Percentiles rank a stretch among this genome's conserved stretches.
Evolutionary conservation across 768 basidiomycete species (phyloP).

Genomic region (Kwoniella europaea): DNA sequence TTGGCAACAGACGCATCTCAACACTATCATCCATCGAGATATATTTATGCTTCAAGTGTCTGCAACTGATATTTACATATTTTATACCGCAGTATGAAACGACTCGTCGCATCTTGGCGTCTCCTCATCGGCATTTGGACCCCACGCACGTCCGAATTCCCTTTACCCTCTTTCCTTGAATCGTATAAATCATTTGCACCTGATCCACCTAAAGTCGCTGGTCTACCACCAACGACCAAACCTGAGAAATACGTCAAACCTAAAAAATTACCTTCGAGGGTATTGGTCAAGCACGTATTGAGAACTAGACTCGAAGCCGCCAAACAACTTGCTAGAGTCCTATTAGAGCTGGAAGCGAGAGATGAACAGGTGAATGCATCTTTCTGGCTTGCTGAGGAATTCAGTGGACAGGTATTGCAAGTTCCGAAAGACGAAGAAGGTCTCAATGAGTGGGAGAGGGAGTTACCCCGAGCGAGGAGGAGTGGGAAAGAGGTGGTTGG

Average conservation of each 20-base stretch:
- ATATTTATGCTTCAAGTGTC: not conserved
- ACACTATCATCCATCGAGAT: too few species aligned
- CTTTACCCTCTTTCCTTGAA: constrained; percentile 66
- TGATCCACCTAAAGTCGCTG: constrained; percentile 46
- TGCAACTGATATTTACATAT: not conserved
- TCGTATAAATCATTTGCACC: constrained; percentile 37
- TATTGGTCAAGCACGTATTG: constrained; percentile 85
- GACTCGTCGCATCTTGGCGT: constrained; percentile 90
- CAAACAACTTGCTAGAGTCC: constrained; percentile 72
- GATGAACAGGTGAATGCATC: constrained; percentile 59
- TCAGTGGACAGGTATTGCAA: constrained; percentile 44
- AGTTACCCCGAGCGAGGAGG: constrained; percentile 59
- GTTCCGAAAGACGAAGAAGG: constrained; percentile 55
- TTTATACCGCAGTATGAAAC: constrained; percentile 69
- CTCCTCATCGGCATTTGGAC: constrained; percentile 95
- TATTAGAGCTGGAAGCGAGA: constrained; percentile 65
- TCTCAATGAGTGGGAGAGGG: constrained; percentile 58
- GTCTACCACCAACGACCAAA: constrained; percentile 33
- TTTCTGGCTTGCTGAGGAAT: constrained; percentile 56
- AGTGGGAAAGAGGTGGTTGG: constrained; percentile 72
- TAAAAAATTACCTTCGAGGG: constrained; percentile 70
- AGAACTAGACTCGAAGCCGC: constrained; percentile 82
- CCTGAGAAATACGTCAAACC: constrained; percentile 40
- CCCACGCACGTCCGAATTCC: constrained; percentile 80
- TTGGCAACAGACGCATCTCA: too few species aligned